A percentile compares a stretch with the other conserved stretches of the same genome.
Conservation (phyloP, 2,329 filamentous ascomycete species). For the Leptoxyphium fumago region DNA sequence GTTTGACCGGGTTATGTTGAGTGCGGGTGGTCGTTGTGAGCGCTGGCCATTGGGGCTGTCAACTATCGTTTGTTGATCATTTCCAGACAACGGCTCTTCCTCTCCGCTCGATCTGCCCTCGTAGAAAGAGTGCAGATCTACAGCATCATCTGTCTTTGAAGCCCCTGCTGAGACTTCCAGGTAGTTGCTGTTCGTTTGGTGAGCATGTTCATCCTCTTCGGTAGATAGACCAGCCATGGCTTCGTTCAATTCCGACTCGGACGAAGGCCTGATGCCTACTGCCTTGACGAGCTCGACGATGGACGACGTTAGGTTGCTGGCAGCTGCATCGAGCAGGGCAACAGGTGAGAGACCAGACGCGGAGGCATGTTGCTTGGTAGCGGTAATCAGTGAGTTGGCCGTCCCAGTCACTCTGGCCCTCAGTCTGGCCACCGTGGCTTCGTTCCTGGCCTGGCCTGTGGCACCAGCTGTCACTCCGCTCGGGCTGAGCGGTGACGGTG, state of each 20-base stretch:
- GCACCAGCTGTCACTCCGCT: background rate
- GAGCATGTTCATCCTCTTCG: background rate
- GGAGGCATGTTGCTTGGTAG: conserved; percentile 77
- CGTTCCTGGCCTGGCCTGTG: conserved; percentile 5
- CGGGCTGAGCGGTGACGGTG: conserved; percentile 13
- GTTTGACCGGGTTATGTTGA: background rate
- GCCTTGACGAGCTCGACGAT: conserved; percentile 72
- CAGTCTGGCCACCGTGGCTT: conserved; percentile 29
- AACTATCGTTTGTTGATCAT: background rate
- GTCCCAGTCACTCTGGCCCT: conserved; percentile 78
- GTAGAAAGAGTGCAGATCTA: background rate
- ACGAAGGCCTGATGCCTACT: conserved; percentile 50
- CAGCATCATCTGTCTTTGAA: background rate
- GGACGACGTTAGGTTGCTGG: conserved; percentile 73
- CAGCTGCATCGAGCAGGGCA: conserved; percentile 84
- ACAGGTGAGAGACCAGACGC: conserved; percentile 78
- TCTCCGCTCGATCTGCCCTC: background rate
- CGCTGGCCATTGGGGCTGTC: background rate
- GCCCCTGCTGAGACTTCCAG: background rate
- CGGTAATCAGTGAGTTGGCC: conserved; percentile 89
- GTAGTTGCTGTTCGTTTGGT: background rate
- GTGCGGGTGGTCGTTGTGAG: background rate
- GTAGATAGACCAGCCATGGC: background rate
- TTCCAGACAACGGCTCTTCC: background rate
- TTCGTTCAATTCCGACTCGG: background rate